Evolutionary conservation across 306 rosid species (phyloP).

Genomic region (Heteromeles arbutifolia): DNA sequence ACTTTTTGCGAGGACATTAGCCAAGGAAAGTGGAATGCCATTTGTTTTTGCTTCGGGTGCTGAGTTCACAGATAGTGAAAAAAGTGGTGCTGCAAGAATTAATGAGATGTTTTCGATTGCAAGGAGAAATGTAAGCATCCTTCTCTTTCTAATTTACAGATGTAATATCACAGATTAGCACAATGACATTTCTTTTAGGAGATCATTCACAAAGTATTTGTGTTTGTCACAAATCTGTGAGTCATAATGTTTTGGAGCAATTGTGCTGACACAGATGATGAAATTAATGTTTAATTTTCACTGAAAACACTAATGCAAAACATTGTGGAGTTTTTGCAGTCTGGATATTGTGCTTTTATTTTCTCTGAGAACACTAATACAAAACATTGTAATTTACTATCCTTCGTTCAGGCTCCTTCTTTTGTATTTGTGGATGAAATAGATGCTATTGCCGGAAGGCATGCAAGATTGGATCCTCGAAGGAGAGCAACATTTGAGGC

Average conservation of each 20-base stretch:
- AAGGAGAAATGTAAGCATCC: constrained; percentile 69
- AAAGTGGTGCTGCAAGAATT: constrained; percentile 85
- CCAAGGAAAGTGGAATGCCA: constrained; percentile 90
- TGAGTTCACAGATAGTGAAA: constrained; percentile 95
- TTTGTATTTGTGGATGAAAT: constrained; percentile 97
- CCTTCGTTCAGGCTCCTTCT: constrained; percentile 68
- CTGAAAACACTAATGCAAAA: neutral
- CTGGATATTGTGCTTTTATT: neutral
- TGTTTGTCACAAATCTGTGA: neutral
- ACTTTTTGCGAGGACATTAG: constrained; percentile 88
- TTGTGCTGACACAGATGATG: neutral
- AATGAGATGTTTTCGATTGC: constrained; percentile 92
- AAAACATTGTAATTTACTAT: neutral
- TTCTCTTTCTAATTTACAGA: neutral
- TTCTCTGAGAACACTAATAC: neutral
- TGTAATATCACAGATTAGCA: neutral
- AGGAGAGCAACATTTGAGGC: constrained; percentile 96
- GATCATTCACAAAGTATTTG: neutral
- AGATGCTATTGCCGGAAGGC: constrained; percentile 98
- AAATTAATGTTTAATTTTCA: neutral
- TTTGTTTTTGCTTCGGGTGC: constrained; percentile 98
- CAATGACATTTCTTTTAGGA: neutral
- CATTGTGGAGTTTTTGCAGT: neutral
- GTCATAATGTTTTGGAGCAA: neutral
- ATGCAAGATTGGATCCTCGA: constrained; percentile 84